phyloP scores from a whole-genome alignment of 805 yeast species.

The Metschnikowia chrysomelidarum region DNA sequence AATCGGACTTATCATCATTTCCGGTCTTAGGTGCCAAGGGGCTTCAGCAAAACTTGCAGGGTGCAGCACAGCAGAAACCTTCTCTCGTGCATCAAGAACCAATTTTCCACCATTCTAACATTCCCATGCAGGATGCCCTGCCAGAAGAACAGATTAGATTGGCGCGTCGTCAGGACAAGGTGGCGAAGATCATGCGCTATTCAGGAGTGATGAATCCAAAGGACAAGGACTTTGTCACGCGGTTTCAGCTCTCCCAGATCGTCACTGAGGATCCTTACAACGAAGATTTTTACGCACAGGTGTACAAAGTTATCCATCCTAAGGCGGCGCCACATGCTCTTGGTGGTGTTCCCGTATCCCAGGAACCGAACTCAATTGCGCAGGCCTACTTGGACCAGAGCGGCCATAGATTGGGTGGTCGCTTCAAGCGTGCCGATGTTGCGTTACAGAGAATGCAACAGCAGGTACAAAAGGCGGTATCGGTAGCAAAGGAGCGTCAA shows the following conservation, averaged over 20 bases:
- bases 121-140: conserved; percentile 41
- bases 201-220: conserved; percentile 96
- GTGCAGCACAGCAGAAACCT: no score
- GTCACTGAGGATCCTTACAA: conserved; percentile 96
- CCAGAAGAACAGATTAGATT: conserved; percentile 73
- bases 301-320: conserved; percentile 61
- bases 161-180: conserved; percentile 69
- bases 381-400: conserved; percentile 89
- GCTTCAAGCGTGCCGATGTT: conserved; percentile 78
- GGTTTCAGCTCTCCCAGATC: conserved; percentile 91
- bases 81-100: conserved; percentile 3
- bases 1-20: conserved; percentile 46
- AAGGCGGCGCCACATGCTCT: conserved; percentile 21
- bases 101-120: no score
- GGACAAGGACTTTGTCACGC: conserved; percentile 92
- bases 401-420: conserved; percentile 86
- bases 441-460: conserved; percentile 97
- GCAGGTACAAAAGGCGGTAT: conserved; percentile 94
- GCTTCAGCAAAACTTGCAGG: no score
- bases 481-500: conserved; percentile 88
- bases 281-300: conserved; percentile 96
- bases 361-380: conserved; percentile 77
- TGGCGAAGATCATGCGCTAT: conserved; percentile 69
- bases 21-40: conserved; percentile 60
- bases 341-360: conserved; percentile 31